Base-by-base conservation (phyloP, 768 basidiomycete species). In the Lyophyllum semitale region DNA sequence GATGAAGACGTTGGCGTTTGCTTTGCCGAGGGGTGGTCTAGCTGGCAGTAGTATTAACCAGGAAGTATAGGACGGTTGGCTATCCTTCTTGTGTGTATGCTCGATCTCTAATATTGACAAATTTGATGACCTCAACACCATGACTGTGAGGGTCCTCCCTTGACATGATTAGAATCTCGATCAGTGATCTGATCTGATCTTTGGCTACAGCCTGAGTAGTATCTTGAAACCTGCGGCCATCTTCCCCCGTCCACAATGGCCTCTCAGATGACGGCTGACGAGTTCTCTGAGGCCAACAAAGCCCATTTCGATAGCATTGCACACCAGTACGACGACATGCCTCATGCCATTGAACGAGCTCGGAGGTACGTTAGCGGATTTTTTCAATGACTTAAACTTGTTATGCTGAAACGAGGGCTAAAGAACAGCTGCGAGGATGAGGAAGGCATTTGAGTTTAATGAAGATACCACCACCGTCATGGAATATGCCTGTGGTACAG, bases 401-500 rank as follows among this genome's bases (percentile, higher is more conserved):
- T 32, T 13, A 23, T 29, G 7, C 8, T 44, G 22, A 41, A 40
- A 18, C 17, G 26, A 41, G 20, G n/a, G 18, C 17, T n/a, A 45
- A 53, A 77, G 74, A 48, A 63, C 73, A 12, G 76, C 74, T 8
- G 55, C 48, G n/a, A 75, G 69, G 7, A 71, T 80, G 42, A 71
- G 70, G 23, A 59, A 71, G 23, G 66, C 66, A 9, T 82, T 80
- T 57, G 58, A 71, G 0, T 85, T 91, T 60, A 73, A 84, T 50
- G 79, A 81, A 41, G 76, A 82, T 26, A 63, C 60, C 6, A 90
- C 89, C 5, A 73, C 68, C 6, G 74, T 87, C 17, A 74, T 92
- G 78, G 90, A 91, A 60, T 91, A 81, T 63, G 89, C 89, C 4
- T 91, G 89, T 65, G 88, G 89, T 12, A 81, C 81, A 57, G 89